phyloP scores from a whole-genome alignment of 352 stramenopile genomes.

The Phytophthora constricta region DNA sequence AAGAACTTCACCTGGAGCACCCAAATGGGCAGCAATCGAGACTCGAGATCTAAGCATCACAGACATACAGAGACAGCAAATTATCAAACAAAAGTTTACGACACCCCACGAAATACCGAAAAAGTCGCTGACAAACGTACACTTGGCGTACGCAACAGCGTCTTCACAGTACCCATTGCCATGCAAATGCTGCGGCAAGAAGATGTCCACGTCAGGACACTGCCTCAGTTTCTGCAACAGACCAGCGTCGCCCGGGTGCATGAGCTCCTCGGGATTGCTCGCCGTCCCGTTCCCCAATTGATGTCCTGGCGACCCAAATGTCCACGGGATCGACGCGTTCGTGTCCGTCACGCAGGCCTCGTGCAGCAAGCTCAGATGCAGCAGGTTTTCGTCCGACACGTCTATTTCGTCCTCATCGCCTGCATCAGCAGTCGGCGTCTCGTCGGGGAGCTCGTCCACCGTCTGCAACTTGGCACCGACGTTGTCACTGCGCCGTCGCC shows the following conservation, averaged over 20 bases:
- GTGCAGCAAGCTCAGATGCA: slow-evolving; percentile 49
- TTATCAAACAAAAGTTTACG: neutral
- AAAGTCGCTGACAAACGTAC: slow-evolving; percentile 28
- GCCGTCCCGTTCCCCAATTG: slow-evolving; percentile 12
- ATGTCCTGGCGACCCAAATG: slow-evolving; percentile 26
- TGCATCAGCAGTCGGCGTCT: neutral
- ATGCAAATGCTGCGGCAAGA: slow-evolving; percentile 55
- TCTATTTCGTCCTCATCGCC: slow-evolving; percentile 9
- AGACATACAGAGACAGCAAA: slow-evolving; percentile 2
- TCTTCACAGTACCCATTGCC: slow-evolving; percentile 80
- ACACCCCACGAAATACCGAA: neutral
- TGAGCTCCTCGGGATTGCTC: slow-evolving; percentile 21
- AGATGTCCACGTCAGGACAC: slow-evolving; percentile 69
- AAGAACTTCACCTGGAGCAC: slow-evolving; percentile 46
- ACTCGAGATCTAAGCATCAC: slow-evolving; percentile 37
- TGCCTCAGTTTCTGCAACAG: slow-evolving; percentile 56
- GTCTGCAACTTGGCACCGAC: neutral
- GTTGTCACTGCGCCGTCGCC: slow-evolving; percentile 7
- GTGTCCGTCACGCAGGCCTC: slow-evolving; percentile 39
- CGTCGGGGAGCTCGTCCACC: slow-evolving; percentile 1
- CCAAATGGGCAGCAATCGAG: slow-evolving; percentile 55
- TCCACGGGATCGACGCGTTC: slow-evolving; percentile 42
- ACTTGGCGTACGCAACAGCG: slow-evolving; percentile 63
- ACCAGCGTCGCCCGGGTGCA: slow-evolving; percentile 42
- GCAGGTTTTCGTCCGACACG: slow-evolving; percentile 32